phyloP scores from a whole-genome alignment of 2,329 filamentous ascomycete genomes.

The Fusarium sp. region DNA sequence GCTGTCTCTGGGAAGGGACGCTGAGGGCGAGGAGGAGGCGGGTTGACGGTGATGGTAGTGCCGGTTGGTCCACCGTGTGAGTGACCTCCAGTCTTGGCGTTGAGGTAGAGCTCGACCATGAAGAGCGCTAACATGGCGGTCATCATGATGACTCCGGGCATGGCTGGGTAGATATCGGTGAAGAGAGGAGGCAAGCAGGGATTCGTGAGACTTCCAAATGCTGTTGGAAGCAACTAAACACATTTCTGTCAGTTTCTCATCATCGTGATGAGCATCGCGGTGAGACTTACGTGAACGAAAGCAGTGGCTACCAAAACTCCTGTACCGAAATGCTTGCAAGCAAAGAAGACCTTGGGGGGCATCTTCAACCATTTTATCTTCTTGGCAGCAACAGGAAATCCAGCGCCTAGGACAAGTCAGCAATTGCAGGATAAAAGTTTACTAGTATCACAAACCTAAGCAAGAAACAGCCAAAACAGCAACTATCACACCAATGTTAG shows the following conservation, averaged over 20 bases:
- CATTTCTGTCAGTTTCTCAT: conserved; percentile 1
- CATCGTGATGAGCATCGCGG: not conserved
- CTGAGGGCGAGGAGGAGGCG: conserved; percentile 13
- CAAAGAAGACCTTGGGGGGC: conserved; percentile 69
- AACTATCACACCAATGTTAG: conserved; percentile 32
- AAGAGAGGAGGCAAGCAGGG: conserved; percentile 72
- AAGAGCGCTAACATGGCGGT: conserved; percentile 71
- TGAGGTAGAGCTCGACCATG: conserved; percentile 72
- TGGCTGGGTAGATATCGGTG: conserved; percentile 69
- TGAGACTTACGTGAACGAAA: conserved; percentile 72
- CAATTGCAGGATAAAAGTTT: fast-evolving
- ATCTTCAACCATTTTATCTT: conserved; percentile 71
- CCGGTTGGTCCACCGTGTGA: conserved; percentile 70
- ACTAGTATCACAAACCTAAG: conserved; percentile 34
- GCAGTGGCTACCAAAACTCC: conserved; percentile 80
- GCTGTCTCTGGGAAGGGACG: conserved; percentile 9
- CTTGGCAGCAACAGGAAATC: conserved; percentile 66
- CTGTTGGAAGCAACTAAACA: conserved; percentile 67
- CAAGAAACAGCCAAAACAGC: conserved; percentile 48
- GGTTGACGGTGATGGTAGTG: conserved; percentile 9
- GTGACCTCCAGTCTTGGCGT: conserved; percentile 70
- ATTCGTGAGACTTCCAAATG: conserved; percentile 65
- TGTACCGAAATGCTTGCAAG: conserved; percentile 76
- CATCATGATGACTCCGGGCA: conserved; percentile 77
- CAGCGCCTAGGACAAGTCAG: conserved; percentile 55